Evolutionary conservation across 345 rosid species (phyloP).

Genomic region (Linum lewisii): DNA sequence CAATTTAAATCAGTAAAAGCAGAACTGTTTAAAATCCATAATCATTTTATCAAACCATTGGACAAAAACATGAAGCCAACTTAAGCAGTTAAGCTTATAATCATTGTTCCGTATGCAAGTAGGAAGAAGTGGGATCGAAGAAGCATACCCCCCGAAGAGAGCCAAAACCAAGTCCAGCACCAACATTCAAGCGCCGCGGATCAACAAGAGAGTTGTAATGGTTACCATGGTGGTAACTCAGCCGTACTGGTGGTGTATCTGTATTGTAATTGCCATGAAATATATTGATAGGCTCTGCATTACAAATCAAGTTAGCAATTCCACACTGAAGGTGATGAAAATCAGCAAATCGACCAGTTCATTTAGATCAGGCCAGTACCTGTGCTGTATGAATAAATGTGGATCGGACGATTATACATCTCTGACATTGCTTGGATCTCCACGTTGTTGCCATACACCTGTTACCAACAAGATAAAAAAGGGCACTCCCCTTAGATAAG

Average conservation of each 20-base stretch:
- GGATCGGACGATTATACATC: slow-evolving; percentile 96
- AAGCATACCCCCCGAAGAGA: slow-evolving; percentile 80
- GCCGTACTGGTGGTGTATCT: slow-evolving; percentile 79
- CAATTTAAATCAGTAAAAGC: slow-evolving; percentile 7
- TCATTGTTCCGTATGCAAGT: no score
- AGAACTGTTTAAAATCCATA: neutral
- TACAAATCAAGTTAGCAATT: slow-evolving; percentile 9
- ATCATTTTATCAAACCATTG: neutral
- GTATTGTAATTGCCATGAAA: slow-evolving; percentile 89
- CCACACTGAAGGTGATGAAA: neutral
- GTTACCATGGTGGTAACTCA: slow-evolving; percentile 91
- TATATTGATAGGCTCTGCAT: slow-evolving; percentile 85
- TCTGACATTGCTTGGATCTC: slow-evolving; percentile 96
- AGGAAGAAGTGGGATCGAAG: no score
- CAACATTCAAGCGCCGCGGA: slow-evolving; percentile 74
- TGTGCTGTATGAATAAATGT: slow-evolving; percentile 82
- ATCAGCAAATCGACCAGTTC: neutral
- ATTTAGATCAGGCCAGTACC: slow-evolving; percentile 33
- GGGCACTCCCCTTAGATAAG: no score
- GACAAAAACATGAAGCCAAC: no score
- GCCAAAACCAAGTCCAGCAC: slow-evolving; percentile 96
- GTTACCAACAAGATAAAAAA: slow-evolving; percentile 5
- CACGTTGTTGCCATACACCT: slow-evolving; percentile 96
- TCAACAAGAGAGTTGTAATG: slow-evolving; percentile 97
- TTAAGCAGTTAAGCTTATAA: no score